These are phyloP conservation scores for Shiraia sp. DNA, from an alignment of 2,329 filamentous ascomycete species.

Conservation along the genomic window DNA sequence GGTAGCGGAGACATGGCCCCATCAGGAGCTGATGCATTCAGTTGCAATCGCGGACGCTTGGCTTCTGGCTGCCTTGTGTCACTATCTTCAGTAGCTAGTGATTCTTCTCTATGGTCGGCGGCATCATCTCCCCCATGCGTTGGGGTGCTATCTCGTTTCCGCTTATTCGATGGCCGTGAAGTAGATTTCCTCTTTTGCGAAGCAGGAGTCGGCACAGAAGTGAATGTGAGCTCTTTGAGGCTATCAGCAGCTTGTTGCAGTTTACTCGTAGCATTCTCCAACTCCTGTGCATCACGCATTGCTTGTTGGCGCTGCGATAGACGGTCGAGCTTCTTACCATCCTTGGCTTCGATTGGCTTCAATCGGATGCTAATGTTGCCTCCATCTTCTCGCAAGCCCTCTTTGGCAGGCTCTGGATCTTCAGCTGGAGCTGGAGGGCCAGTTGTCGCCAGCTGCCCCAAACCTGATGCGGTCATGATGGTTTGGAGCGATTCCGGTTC, in stretches of 20 bases:
- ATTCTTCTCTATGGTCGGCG: constrained; percentile 24
- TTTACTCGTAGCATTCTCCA: constrained; percentile 41
- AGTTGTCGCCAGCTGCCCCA: constrained; percentile 17
- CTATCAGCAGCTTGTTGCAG: constrained; percentile 40
- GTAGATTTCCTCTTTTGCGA: constrained; percentile 27
- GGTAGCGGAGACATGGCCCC: constrained; percentile 13
- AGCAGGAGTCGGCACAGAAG: constrained; percentile 17
- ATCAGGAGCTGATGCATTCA: constrained; percentile 16
- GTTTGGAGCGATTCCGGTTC: constrained; percentile 33
- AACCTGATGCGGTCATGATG: constrained; percentile 22
- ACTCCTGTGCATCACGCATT: constrained; percentile 44
- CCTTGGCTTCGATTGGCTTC: constrained; percentile 78
- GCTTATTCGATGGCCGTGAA: constrained; percentile 50
- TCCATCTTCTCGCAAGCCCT: constrained; percentile 58
- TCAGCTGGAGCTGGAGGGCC: constrained; percentile 16
- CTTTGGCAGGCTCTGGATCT: constrained; percentile 15
- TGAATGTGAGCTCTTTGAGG: constrained; percentile 40
- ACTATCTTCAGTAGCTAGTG: no score
- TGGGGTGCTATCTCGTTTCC: constrained; percentile 58
- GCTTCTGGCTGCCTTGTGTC: constrained; percentile 34
- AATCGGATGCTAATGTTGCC: constrained; percentile 72
- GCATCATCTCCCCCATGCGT: constrained; percentile 22
- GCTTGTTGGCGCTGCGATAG: constrained; percentile 61
- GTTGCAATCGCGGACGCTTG: constrained; percentile 34
- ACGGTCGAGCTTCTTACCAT: constrained; percentile 74